Conservation (phyloP, 2,329 filamentous ascomycete genomes). For the Colletotrichum musicola region DNA sequence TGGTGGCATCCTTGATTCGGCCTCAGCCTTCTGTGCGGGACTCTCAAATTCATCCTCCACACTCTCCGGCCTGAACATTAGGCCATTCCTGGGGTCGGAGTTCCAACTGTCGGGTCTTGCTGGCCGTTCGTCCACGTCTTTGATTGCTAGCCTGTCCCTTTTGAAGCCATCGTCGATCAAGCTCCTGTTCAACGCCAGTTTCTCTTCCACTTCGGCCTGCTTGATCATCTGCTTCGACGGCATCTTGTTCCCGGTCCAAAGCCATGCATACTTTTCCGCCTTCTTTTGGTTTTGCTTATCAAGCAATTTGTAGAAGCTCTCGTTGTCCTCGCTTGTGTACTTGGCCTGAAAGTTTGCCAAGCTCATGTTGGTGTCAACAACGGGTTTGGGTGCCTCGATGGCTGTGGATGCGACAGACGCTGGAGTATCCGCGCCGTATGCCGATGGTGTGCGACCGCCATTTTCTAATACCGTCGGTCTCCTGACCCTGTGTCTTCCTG, state of each 20-base stretch:
- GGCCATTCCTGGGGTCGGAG: conserved; percentile 78
- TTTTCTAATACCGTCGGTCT: conserved; percentile 45
- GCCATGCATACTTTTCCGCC: conserved; percentile 87
- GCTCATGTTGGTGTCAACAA: conserved; percentile 81
- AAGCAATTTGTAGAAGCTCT: conserved; percentile 92
- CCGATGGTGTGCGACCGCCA: conserved; percentile 70
- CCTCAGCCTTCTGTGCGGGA: conserved; percentile 75
- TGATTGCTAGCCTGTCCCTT: conserved; percentile 71
- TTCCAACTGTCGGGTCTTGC: conserved; percentile 85
- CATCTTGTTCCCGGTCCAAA: conserved; percentile 91
- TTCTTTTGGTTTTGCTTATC: conserved; percentile 91
- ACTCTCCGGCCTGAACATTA: conserved; percentile 87
- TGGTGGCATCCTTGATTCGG: conserved; percentile 78
- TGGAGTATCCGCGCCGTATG: conserved; percentile 81
- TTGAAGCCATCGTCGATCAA: conserved; percentile 68
- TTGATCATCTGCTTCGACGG: conserved; percentile 82
- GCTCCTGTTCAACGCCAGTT: conserved; percentile 59
- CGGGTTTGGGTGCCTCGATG: conserved; percentile 54
- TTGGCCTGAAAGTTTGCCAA: conserved; percentile 89
- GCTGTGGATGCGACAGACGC: conserved; percentile 63
- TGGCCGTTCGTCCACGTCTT: conserved; percentile 77
- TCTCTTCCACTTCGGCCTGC: conserved; percentile 72
- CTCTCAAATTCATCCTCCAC: conserved; percentile 72
- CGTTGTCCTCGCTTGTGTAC: conserved; percentile 98
- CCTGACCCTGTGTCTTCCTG: conserved; percentile 63